phyloP scores from a whole-genome alignment of 2,329 filamentous ascomycete species.

The Zalaria sp. region DNA sequence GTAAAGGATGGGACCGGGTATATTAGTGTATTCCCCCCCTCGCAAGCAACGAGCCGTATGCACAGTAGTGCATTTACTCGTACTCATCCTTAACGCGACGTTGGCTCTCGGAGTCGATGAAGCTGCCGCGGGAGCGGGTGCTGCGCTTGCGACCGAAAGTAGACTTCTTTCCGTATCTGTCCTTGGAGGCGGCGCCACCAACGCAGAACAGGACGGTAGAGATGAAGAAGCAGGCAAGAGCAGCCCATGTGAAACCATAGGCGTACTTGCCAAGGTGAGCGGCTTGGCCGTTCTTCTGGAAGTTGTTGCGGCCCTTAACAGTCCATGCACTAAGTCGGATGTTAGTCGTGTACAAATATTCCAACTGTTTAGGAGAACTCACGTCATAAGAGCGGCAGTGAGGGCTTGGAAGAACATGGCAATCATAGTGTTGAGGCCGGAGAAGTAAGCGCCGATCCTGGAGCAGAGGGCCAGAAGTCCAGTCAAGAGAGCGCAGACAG shows the following conservation, averaged over 20 bases:
- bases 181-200: constrained; percentile 38
- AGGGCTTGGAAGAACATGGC: constrained; percentile 58
- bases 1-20: neutral
- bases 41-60: neutral
- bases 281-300: constrained; percentile 39
- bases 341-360: constrained; percentile 9
- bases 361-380: constrained; percentile 21
- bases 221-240: constrained; percentile 51
- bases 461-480: constrained; percentile 57
- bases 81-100: constrained; percentile 60
- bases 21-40: neutral
- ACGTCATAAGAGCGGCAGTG: constrained; percentile 64
- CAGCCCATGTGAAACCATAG: constrained; percentile 66
- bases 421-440: constrained; percentile 41
- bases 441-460: constrained; percentile 54
- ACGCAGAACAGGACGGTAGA: constrained; percentile 54
- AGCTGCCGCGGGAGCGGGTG: constrained; percentile 34
- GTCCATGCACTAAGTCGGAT: constrained; percentile 42
- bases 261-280: constrained; percentile 53
- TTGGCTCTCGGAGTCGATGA: constrained; percentile 41
- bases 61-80: constrained; percentile 24
- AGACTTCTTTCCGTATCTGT: constrained; percentile 22
- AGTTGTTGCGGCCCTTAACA: constrained; percentile 54
- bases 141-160: constrained; percentile 37
- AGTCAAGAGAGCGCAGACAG: constrained; percentile 50